These are phyloP conservation scores for Isoetes taiwanensis DNA, from an alignment of 75 land plant species.

Conservation along the genomic window DNA sequence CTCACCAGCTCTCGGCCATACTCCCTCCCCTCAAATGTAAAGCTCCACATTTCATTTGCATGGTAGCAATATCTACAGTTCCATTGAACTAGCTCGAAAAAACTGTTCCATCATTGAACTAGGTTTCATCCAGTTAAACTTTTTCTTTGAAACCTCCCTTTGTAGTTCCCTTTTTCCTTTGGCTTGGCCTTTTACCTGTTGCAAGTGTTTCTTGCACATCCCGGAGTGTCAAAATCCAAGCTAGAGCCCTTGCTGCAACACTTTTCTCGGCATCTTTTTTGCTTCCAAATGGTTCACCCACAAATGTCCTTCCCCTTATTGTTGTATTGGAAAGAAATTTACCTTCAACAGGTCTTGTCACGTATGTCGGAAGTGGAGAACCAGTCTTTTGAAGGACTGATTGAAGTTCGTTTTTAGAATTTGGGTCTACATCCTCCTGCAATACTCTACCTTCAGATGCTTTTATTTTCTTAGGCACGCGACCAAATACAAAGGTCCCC, in stretches of 20 bases:
- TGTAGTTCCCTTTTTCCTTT: too few species aligned
- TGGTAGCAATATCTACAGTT: too few species aligned
- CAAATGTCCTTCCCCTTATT: conserved; percentile 73
- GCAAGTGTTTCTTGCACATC: conserved; percentile 4
- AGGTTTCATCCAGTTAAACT: too few species aligned
- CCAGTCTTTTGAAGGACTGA: conserved; percentile 61
- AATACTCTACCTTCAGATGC: conserved; percentile 11
- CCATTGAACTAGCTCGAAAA: too few species aligned
- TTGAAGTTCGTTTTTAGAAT: conserved; percentile 64
- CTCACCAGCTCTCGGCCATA: too few species aligned
- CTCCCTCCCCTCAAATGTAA: too few species aligned
- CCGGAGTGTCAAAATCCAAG: conserved; percentile 49
- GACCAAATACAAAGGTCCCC: conserved; percentile 83
- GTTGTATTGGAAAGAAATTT: conserved; percentile 66
- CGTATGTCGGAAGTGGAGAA: conserved; percentile 68
- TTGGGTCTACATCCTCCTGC: conserved; percentile 45
- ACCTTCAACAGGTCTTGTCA: conserved; percentile 66
- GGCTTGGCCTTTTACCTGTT: too few species aligned
- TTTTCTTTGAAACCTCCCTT: too few species aligned
- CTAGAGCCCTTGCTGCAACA: conserved; percentile 69
- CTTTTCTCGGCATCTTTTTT: conserved; percentile 89
- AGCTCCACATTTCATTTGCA: too few species aligned
- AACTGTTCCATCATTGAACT: too few species aligned
- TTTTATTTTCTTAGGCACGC: conserved; percentile 21
- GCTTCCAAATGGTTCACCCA: conserved; percentile 63